Evolutionary conservation across 192 early-diverging fungal genomes (phyloP), one percentile per base, ranked within the genome.

Genomic region (Coemansia sp.): DNA sequence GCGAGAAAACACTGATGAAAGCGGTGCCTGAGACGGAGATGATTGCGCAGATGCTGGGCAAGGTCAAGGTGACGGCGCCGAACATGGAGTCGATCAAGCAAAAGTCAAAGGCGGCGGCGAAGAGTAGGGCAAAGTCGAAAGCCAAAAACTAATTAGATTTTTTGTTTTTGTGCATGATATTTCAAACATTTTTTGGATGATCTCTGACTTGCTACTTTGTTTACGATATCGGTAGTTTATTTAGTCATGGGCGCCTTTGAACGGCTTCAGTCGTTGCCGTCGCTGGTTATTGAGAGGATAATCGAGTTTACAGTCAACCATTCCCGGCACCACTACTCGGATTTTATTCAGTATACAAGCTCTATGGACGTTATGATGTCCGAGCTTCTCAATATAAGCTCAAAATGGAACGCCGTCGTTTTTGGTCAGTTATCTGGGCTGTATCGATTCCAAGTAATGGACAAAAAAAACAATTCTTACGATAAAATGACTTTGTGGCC

Each of bases 1-100:
- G 88, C 31, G 91, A 95, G 57, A 86, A 87, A 28, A 88, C 92
- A 25, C 68, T 95, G 61, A 90, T 97, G 69, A 90, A 90, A 65
- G 66, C 75, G 49, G 82, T 97, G n/a, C 87, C 91, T 20, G 95
- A 97, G 52, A 82, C 83, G 34, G 95, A 97, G 58, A 78, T 90
- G 58, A 88, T 89, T 15, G 83, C 84, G 61, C 85, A 89, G 8
- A 90, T 95, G 87, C 82, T 95, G 57, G 87, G 92, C 38, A 95
- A 97, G 76, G 87, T 87, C 57, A 97, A 95, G 71, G 88, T 93
- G 12, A 84, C 86, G 9, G 89, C 90, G 11, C 88, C 89, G 2
- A 88, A 90, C 68, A 82, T 91, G 37, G 90, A 90, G 31, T 82
- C 85, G 2, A 78, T 83, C 54, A 85, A 86, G 60, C 84, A 86